These are phyloP conservation scores for Globisporangium polare DNA, from an alignment of 352 stramenopile species.

Conservation along the genomic window DNA sequence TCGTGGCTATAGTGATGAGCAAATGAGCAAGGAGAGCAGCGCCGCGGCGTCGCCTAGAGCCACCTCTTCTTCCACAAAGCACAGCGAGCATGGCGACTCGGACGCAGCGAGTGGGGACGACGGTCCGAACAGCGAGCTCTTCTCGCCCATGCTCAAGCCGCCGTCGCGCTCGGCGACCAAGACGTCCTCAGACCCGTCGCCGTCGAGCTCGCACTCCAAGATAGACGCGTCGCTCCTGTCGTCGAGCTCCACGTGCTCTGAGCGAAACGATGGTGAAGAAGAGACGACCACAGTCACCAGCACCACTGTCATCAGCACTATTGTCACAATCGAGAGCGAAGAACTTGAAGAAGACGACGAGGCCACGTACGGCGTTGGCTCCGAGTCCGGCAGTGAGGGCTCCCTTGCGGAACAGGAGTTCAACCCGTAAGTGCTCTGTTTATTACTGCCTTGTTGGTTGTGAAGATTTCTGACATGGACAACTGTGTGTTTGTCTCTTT, in stretches of 20 bases:
- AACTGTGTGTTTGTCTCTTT: neutral
- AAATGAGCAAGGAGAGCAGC: slow-evolving; percentile 3
- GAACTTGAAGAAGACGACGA: slow-evolving; percentile 24
- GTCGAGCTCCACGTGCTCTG: slow-evolving; percentile 19
- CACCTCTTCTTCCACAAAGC: neutral
- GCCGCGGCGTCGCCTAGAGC: slow-evolving; percentile 6
- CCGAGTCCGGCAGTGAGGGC: slow-evolving; percentile 28
- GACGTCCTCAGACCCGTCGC: slow-evolving; percentile 33
- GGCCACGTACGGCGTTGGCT: slow-evolving; percentile 1
- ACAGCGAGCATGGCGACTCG: slow-evolving; percentile 8
- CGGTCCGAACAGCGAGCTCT: slow-evolving; percentile 52
- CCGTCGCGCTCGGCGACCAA: slow-evolving; percentile 24
- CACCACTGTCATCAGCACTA: slow-evolving; percentile 15
- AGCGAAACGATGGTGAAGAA: slow-evolving; percentile 22
- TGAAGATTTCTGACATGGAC: neutral
- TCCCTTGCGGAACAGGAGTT: slow-evolving; percentile 53
- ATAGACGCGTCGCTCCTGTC: slow-evolving; percentile 30
- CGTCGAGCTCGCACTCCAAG: slow-evolving; percentile 22
- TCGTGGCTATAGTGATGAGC: slow-evolving; percentile 7
- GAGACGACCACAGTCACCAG: slow-evolving; percentile 15
- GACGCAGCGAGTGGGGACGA: slow-evolving; percentile 16
- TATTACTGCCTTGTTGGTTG: neutral
- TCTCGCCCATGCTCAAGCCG: slow-evolving; percentile 69
- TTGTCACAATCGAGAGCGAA: slow-evolving; percentile 15
- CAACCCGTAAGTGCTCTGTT: slow-evolving; percentile 56